Evolutionary conservation across 2,329 filamentous ascomycete species (phyloP).

Genomic region (Byssochlamys sp.): DNA sequence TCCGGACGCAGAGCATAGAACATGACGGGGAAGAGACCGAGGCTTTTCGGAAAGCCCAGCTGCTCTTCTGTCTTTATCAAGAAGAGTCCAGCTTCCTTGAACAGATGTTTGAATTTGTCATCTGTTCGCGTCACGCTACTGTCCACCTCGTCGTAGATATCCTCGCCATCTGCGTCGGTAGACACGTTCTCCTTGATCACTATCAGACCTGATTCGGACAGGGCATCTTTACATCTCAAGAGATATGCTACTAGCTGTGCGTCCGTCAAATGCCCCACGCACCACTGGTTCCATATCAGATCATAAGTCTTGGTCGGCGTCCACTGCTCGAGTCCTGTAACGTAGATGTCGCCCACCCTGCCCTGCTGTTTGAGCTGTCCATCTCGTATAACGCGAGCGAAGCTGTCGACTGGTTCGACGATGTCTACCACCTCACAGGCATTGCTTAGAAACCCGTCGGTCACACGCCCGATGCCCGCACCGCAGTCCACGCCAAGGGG

Average conservation of each 20-base stretch:
- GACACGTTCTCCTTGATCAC: slow-evolving; percentile 74
- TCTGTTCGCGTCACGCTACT: slow-evolving; percentile 71
- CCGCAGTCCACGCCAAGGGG: slow-evolving; percentile 49
- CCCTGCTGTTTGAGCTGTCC: slow-evolving; percentile 30
- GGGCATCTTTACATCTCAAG: slow-evolving; percentile 45
- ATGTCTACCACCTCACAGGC: slow-evolving; percentile 67
- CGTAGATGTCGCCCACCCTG: slow-evolving; percentile 56
- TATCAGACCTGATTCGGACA: slow-evolving; percentile 43
- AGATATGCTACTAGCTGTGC: slow-evolving; percentile 60
- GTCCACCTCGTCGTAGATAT: slow-evolving; percentile 67
- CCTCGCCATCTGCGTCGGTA: slow-evolving; percentile 42
- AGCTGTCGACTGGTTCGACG: slow-evolving; percentile 75
- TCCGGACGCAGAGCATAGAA: slow-evolving; percentile 64
- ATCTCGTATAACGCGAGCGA: slow-evolving; percentile 53
- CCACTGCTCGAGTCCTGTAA: slow-evolving; percentile 68
- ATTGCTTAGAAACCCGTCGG: slow-evolving; percentile 62
- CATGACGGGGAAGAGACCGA: slow-evolving; percentile 60
- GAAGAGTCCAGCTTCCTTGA: slow-evolving; percentile 57
- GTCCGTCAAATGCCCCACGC: slow-evolving; percentile 71
- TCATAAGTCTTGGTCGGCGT: slow-evolving; percentile 53
- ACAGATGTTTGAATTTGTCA: slow-evolving; percentile 59
- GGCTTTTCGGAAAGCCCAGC: slow-evolving; percentile 55
- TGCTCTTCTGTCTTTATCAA: slow-evolving; percentile 65
- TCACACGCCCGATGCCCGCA: slow-evolving; percentile 72
- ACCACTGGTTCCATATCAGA: slow-evolving; percentile 87